Evolutionary conservation across 2,329 filamentous ascomycete genomes (phyloP).

Genomic region (Colletotrichum spaethianum): DNA sequence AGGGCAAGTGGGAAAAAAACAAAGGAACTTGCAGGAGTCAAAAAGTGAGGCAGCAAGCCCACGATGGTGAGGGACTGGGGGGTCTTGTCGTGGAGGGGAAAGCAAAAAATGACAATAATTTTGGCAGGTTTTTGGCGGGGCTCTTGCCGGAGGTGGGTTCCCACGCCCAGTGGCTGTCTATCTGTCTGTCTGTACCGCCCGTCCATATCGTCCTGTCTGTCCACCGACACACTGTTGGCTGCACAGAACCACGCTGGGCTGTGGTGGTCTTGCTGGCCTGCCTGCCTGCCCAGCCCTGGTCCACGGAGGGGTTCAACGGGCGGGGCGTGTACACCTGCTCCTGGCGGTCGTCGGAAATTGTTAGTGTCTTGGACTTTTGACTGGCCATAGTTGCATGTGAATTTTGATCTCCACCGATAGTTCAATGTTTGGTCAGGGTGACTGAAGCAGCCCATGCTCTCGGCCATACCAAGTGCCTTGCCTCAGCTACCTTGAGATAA

Average conservation of each 20-base stretch:
- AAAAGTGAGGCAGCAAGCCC: conserved; percentile 39
- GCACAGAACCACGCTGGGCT: neutral
- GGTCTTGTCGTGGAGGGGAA: conserved; percentile 37
- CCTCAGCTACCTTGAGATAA: neutral
- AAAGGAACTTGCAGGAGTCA: conserved; percentile 32
- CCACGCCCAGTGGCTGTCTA: neutral
- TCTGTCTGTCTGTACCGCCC: neutral
- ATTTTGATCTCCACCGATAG: conserved; percentile 1
- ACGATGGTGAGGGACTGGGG: conserved; percentile 32
- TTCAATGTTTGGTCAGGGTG: neutral
- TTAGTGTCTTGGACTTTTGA: conserved; percentile 27
- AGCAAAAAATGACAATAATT: conserved; percentile 41
- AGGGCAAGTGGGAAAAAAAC: conserved; percentile 15
- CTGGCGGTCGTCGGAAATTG: conserved; percentile 23
- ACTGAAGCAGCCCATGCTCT: neutral
- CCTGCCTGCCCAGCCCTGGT: neutral
- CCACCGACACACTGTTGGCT: neutral
- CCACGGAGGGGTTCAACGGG: conserved; percentile 7
- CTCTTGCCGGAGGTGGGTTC: conserved; percentile 15
- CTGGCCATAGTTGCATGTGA: conserved; percentile 30
- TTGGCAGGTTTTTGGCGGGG: conserved; percentile 40
- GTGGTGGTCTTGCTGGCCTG: too few species aligned
- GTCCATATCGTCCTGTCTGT: too few species aligned
- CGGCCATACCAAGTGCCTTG: neutral
- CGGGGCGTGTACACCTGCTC: neutral